Conservation (phyloP, 2,329 filamentous ascomycete species). For the Gyromitra esculenta region DNA sequence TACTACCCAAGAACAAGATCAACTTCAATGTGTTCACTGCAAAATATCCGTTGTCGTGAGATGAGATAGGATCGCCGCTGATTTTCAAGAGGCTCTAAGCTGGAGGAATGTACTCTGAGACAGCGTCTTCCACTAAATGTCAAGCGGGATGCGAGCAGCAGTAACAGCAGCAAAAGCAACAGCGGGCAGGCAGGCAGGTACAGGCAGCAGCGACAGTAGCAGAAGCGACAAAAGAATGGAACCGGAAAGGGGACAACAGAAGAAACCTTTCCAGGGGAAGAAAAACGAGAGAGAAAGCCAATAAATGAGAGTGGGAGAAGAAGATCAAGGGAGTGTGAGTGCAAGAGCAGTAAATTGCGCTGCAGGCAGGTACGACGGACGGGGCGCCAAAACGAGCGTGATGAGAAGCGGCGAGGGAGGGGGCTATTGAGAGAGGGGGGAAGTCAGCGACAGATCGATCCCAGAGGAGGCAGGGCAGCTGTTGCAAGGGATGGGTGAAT, state of each 20-base stretch:
- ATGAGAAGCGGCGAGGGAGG: slow-evolving; percentile 45
- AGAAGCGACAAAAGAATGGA: slow-evolving; percentile 49
- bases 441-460: slow-evolving; percentile 42
- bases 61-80: not conserved
- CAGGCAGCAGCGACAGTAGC: slow-evolving; percentile 17
- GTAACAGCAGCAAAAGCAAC: slow-evolving; percentile 31
- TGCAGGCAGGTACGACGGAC: slow-evolving; percentile 44
- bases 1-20: slow-evolving; percentile 16
- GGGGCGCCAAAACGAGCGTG: slow-evolving; percentile 49
- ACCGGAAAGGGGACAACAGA: slow-evolving; percentile 34
- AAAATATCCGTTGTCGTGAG: slow-evolving; percentile 30
- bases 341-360: slow-evolving; percentile 45
- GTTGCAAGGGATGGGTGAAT: slow-evolving; percentile 45
- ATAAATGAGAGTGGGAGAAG: slow-evolving; percentile 41
- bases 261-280: slow-evolving; percentile 34
- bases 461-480: slow-evolving; percentile 44
- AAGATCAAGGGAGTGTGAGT: slow-evolving; percentile 44
- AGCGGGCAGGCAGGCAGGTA: not conserved
- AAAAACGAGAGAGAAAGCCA: slow-evolving; percentile 32
- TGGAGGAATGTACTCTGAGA: slow-evolving; percentile 45
- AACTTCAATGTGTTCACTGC: slow-evolving; percentile 17
- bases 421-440: slow-evolving; percentile 36
- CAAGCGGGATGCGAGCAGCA: slow-evolving; percentile 39
- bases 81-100: slow-evolving; percentile 19
- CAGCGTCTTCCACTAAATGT: slow-evolving; percentile 48